Conservation (phyloP, 495 filamentous ascomycete genomes). For the Penicillium simplicissimum region DNA sequence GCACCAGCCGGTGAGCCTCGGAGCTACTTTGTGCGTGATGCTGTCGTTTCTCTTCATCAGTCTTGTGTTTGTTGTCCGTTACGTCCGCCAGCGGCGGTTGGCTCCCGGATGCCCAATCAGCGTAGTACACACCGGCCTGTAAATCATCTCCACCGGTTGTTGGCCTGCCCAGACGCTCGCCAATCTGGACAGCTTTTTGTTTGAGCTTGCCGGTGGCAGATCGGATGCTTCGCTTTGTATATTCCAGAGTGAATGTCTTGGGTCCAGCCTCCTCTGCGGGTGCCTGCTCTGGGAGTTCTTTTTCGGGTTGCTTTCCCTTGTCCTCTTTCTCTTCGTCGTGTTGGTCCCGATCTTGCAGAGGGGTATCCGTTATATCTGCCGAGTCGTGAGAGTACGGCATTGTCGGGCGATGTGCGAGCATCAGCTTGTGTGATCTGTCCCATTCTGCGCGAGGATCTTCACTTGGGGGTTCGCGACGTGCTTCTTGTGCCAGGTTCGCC, state of each 20-base stretch:
- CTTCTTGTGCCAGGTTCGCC: not conserved
- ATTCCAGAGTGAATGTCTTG: not conserved
- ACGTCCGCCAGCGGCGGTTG: constrained; percentile 29
- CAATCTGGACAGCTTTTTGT: constrained; percentile 6
- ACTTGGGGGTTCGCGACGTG: not conserved
- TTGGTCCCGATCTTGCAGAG: not conserved
- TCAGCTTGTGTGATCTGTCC: constrained; percentile 2
- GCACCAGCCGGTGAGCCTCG: constrained; percentile 34
- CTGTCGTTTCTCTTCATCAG: constrained; percentile 27
- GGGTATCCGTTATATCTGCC: constrained; percentile 12
- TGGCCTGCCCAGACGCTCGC: constrained; percentile 25
- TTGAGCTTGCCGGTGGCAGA: constrained; percentile 5
- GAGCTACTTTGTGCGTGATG: constrained; percentile 22
- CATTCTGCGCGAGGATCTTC: constrained; percentile 8
- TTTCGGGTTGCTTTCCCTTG: constrained; percentile 5
- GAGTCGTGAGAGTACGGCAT: constrained; percentile 19
- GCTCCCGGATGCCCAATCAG: constrained; percentile 32
- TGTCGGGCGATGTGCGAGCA: constrained; percentile 6
- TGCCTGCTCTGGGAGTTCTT: not conserved
- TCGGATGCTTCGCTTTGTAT: constrained; percentile 3
- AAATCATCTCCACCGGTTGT: constrained; percentile 29
- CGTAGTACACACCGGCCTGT: constrained; percentile 24
- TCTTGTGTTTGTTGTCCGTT: constrained; percentile 36
- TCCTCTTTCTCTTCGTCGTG: not conserved
- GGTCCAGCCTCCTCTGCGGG: not conserved